Conservation (phyloP, 805 yeast genomes). For the Candida loeiensis region DNA sequence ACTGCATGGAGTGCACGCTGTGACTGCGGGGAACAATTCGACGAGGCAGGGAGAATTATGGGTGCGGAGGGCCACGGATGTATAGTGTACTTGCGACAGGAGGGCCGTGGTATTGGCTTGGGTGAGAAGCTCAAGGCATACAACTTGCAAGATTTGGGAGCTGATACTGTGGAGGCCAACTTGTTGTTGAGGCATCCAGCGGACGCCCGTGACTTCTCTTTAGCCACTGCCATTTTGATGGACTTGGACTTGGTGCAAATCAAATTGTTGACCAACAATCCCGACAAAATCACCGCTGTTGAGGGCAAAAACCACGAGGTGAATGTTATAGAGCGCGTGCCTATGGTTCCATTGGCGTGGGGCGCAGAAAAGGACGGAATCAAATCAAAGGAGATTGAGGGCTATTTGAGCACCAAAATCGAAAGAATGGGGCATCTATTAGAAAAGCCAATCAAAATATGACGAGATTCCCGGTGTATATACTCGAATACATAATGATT, state of each 20-base stretch:
- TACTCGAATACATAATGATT: neutral
- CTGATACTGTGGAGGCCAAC: conserved; percentile 97
- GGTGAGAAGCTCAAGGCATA: conserved; percentile 97
- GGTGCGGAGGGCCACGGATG: conserved; percentile 87
- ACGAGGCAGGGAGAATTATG: conserved; percentile 94
- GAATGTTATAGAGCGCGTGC: conserved; percentile 81
- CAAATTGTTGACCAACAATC: conserved; percentile 86
- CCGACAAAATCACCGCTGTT: conserved; percentile 92
- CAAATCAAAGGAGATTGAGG: conserved; percentile 81
- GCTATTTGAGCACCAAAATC: conserved; percentile 87
- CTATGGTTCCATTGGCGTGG: conserved; percentile 98
- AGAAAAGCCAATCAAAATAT: conserved; percentile 39
- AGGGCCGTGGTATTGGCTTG: conserved; percentile 98
- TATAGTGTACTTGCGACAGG: conserved; percentile 93
- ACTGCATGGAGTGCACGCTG: conserved; percentile 99
- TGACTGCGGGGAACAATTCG: conserved; percentile 99
- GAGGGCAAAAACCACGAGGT: conserved; percentile 79
- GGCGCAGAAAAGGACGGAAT: conserved; percentile 54
- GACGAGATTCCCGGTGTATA: no score
- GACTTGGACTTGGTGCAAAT: conserved; percentile 76
- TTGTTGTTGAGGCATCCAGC: conserved; percentile 92
- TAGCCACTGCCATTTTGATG: conserved; percentile 87
- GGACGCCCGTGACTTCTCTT: conserved; percentile 89
- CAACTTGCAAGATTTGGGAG: conserved; percentile 95
- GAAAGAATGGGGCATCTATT: conserved; percentile 96